A percentile compares a stretch with the other conserved stretches of the same genome.
These are phyloP conservation scores for Annulohypoxylon maeteangense DNA, from an alignment of 495 filamentous ascomycete genomes.

Conservation along the genomic window DNA sequence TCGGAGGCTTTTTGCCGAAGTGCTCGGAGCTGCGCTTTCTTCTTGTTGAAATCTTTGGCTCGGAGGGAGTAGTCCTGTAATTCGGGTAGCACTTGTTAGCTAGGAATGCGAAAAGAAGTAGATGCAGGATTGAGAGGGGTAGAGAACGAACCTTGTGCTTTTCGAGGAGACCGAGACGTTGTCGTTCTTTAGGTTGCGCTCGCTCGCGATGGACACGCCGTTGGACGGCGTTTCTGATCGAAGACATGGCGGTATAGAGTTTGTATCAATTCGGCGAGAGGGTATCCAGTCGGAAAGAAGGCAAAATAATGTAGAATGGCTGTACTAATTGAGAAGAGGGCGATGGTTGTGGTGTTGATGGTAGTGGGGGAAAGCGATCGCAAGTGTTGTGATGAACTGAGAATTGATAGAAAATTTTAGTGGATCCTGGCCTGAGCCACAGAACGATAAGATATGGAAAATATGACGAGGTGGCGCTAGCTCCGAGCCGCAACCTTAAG, in stretches of 20 bases:
- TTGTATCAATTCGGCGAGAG: not conserved
- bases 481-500: slow-evolving; percentile 1
- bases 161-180: slow-evolving; percentile 85
- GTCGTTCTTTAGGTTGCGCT: slow-evolving; percentile 82
- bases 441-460: slow-evolving; percentile 6
- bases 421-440: not conserved
- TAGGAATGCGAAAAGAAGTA: slow-evolving; percentile 35
- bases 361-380: slow-evolving; percentile 7
- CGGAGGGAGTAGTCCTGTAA: slow-evolving; percentile 88
- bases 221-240: slow-evolving; percentile 83
- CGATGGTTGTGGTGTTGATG: not conserved
- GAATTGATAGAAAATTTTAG: slow-evolving; percentile 19
- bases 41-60: slow-evolving; percentile 85
- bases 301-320: not conserved
- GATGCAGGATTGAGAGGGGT: not conserved
- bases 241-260: slow-evolving; percentile 68
- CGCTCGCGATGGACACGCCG: slow-evolving; percentile 80
- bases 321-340: not conserved
- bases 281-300: not conserved
- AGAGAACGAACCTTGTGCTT: slow-evolving; percentile 77
- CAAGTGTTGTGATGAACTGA: not conserved
- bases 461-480: slow-evolving; percentile 14
- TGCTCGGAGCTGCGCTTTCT: slow-evolving; percentile 80
- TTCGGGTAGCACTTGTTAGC: not conserved
- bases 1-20: slow-evolving; percentile 84